These are phyloP conservation scores for Lanmaoa pseudosensibilis DNA, from an alignment of 768 basidiomycete species.

Conservation along the genomic window DNA sequence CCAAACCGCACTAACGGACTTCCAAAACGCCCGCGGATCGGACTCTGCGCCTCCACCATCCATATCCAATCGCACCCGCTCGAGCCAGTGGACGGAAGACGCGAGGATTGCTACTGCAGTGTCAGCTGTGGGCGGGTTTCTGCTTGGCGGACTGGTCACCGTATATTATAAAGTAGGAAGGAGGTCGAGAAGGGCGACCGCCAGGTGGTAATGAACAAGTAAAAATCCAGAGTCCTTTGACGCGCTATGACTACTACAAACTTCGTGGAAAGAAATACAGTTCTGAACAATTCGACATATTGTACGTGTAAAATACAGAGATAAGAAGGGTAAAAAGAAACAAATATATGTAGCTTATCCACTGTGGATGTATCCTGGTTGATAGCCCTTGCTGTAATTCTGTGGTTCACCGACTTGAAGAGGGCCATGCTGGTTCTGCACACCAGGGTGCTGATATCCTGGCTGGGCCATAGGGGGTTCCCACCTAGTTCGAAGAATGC, in stretches of 20 bases:
- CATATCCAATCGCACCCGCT: not conserved
- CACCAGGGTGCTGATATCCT: conserved; percentile 40
- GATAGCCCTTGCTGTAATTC: conserved; percentile 24
- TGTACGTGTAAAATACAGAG: conserved; percentile 1
- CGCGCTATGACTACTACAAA: not conserved
- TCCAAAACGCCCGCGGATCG: conserved; percentile 43
- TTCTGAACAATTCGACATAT: not conserved
- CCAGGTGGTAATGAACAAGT: conserved; percentile 5
- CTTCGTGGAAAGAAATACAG: not conserved
- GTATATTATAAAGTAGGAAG: conserved; percentile 12
- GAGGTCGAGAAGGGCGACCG: conserved; percentile 3
- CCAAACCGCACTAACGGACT: conserved; percentile 36
- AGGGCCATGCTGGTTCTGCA: conserved; percentile 13
- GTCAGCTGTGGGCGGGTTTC: conserved; percentile 37
- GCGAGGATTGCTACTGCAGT: conserved; percentile 21
- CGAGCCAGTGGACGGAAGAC: conserved; percentile 16
- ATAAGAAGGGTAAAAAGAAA: not conserved
- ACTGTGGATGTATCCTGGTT: conserved; percentile 27
- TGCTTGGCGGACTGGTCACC: conserved; percentile 34
- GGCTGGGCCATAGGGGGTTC: conserved; percentile 37
- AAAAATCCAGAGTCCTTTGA: not conserved
- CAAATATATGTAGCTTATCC: conserved; percentile 9
- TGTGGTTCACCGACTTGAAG: conserved; percentile 5
- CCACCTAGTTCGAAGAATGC: conserved; percentile 26
- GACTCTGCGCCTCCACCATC: conserved; percentile 36